phyloP scores from a whole-genome alignment of 2,329 filamentous ascomycete genomes.

The Cyclaneusma minus region DNA sequence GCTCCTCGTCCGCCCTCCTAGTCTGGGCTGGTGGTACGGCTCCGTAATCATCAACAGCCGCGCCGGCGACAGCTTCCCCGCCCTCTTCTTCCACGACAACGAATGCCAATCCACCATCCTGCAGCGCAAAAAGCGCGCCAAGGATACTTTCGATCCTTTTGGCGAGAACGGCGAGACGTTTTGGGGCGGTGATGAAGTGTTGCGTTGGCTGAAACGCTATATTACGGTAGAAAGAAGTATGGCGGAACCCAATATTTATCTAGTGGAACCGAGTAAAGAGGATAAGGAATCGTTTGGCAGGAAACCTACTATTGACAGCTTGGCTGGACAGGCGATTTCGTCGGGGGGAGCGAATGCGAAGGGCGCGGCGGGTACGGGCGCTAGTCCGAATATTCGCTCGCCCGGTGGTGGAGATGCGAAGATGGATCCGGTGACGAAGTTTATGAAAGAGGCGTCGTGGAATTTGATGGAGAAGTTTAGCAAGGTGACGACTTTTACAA shows the following conservation, averaged over 20 bases:
- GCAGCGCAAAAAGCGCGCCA: slow-evolving; percentile 75
- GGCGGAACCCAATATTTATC: slow-evolving; percentile 79
- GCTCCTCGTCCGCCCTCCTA: slow-evolving; percentile 77
- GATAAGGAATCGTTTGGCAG: slow-evolving; percentile 62
- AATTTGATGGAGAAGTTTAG: slow-evolving; percentile 93
- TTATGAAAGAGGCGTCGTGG: slow-evolving; percentile 90
- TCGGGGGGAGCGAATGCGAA: slow-evolving; percentile 16
- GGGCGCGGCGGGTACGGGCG: slow-evolving; percentile 21
- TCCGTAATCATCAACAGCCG: slow-evolving; percentile 86
- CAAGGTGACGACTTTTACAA: slow-evolving; percentile 91
- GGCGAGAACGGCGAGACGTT: slow-evolving; percentile 75
- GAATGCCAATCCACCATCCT: slow-evolving; percentile 93
- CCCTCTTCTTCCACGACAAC: slow-evolving; percentile 92
- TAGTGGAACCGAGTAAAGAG: slow-evolving; percentile 75
- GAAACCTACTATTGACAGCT: slow-evolving; percentile 26
- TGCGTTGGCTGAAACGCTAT: slow-evolving; percentile 81
- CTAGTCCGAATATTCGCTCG: slow-evolving; percentile 14
- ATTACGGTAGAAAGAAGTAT: slow-evolving; percentile 68
- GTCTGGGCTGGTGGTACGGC: slow-evolving; percentile 96
- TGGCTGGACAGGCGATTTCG: slow-evolving; percentile 20
- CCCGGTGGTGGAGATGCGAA: slow-evolving; percentile 40
- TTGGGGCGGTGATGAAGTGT: slow-evolving; percentile 92
- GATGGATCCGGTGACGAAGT: slow-evolving; percentile 89
- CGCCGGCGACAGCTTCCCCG: slow-evolving; percentile 83
- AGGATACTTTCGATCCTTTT: slow-evolving; percentile 83